Base-by-base conservation (phyloP, 768 basidiomycete species). In the Nidularia pulvinata region DNA sequence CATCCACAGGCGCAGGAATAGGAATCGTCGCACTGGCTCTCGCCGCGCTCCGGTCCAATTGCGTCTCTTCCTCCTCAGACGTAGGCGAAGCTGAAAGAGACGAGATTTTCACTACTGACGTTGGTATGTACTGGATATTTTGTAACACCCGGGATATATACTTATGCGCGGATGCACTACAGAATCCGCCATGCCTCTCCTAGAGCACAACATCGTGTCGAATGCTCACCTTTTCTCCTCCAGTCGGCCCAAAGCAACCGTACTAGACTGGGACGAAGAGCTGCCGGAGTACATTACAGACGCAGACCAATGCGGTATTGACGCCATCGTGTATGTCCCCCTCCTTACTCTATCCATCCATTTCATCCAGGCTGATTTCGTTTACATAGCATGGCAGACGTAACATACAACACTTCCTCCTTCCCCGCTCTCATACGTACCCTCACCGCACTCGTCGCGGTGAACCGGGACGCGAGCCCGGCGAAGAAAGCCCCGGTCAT, bases 331-430 rank as follows among this genome's bases (percentile, higher is more conserved):
- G 91, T 92, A 67, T 55, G 88, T 75, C 19, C 32, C 37, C 7
- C 51, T 36, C 7, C 34, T 33, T 49, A 50, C 3, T 32, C 37
- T 25, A 13, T n/a, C 33, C 16, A 25, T 22, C 36, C 3, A 32
- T 7, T 51, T 46, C 46, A 35, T 14, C 11, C n/a, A 30, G 25
- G 25, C 25, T 30, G 4, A 30, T 30, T 30, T 30, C 25, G 25
- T 30, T 4, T 4, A 30, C 25, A 30, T 59, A 95, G 93, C 44
- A 93, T 95, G 85, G 91, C 93, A 10, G 95, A 97, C 61, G 91
- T 95, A 6, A 88, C 93, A 1, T 96, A 95, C 73, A 96, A 96
- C 70, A 92, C 91, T 0, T 72, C 85, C 1, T 89, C 92, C 1
- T 97, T 96, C 67, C 83, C 89, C 2, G 76, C 88, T 0, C 82